Conservation (phyloP, 345 rosid species). For the Turritis glabra region DNA sequence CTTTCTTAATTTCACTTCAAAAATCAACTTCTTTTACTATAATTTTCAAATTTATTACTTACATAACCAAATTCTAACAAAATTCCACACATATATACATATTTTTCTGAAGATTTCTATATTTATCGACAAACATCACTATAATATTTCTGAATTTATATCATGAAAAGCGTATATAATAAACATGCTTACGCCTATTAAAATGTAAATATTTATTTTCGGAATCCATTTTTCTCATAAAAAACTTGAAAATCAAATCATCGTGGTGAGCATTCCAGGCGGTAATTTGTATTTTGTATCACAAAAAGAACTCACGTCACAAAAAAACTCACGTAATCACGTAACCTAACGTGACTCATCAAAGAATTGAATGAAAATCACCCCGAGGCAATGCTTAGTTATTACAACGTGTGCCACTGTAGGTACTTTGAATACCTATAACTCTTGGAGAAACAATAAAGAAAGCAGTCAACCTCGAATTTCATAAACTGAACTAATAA, state of each 20-base stretch:
- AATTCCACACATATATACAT: too few relatives aligned
- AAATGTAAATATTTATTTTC: not conserved
- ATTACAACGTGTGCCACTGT: not conserved
- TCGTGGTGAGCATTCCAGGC: not conserved
- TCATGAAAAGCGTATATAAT: too few relatives aligned
- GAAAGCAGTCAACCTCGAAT: constrained; percentile 17
- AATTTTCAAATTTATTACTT: too few relatives aligned
- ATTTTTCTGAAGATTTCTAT: not conserved
- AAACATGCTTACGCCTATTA: not conserved
- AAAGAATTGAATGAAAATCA: not conserved
- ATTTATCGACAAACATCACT: not conserved
- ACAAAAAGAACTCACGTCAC: not conserved
- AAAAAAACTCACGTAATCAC: not conserved
- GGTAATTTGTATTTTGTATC: not conserved
- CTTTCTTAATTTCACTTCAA: not conserved
- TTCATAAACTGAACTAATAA: constrained; percentile 26
- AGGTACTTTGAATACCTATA: not conserved
- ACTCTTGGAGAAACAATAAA: constrained; percentile 5
- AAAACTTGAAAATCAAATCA: not conserved
- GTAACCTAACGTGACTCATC: not conserved
- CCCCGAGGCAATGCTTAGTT: constrained; percentile 2
- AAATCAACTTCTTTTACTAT: not conserved
- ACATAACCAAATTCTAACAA: too few relatives aligned
- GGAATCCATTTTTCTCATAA: not conserved
- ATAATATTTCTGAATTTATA: not conserved